Base-by-base conservation (phyloP, 106 monocot species). In the Dendrobium huoshanense region DNA sequence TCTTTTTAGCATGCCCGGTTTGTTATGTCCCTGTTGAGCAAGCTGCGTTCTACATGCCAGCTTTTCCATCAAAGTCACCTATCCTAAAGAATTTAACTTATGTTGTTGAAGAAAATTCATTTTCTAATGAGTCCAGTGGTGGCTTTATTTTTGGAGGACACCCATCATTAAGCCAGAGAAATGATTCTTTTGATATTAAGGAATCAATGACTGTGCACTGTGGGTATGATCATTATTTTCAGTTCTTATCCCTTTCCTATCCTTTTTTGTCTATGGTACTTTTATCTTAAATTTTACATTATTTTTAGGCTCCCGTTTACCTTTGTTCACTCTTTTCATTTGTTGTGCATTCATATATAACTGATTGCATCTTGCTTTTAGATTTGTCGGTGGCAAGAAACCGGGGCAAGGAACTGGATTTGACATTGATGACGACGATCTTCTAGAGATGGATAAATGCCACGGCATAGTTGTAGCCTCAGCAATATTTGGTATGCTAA, bases 401-500 rank as follows among this genome's bases (percentile, higher is more conserved):
- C 89, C 89, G 82, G 93, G 98, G 31, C 88, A 82, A 79, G 89
- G 91, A 37, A 87, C 92, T 82, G 89, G 90, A 16, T 99, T 99
- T 86, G 89, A 99, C 81, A 95, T 99, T 82, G 81, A 91, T 54
- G 82, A 88, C 73, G 83, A 78, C 61, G 89, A 90, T 89, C 84
- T 98, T 81, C 78, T 84, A 88, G 94, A 94, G 73, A 98, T 98
- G 98, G 95, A 93, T 81, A 85, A 85, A 72, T 99, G 98, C 79
- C 87, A 51, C 83, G 98, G 91, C 29, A 78, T 99, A 68, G 92
- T 99, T 24, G 92, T 99, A 59, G 98, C 98, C 41, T 95, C 98
- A 58, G 91, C 98, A 78, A 93, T 99, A 86, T 95, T 99, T 87
- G 98, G 95, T 98, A 86, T 10, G 25, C 0, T n/a, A 44, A 74